These are phyloP conservation scores for Scheffersomyces insectosa DNA, from an alignment of 1,139 yeast species.

Conservation along the genomic window DNA sequence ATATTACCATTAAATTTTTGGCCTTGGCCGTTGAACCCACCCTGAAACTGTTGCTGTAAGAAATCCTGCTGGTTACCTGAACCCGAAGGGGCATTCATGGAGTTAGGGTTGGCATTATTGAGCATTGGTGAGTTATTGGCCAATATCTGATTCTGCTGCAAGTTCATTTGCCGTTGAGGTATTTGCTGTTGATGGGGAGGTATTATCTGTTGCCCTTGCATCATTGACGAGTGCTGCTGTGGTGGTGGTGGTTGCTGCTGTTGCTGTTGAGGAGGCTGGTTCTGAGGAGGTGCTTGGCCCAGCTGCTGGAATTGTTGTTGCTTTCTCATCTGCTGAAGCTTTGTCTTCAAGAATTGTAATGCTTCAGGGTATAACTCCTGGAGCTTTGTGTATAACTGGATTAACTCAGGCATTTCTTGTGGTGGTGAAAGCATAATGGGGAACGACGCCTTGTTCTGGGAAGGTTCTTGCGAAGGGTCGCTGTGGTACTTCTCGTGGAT, in stretches of 20 bases:
- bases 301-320: slow-evolving; percentile 17
- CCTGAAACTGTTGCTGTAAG: slow-evolving; percentile 5
- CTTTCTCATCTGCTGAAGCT: slow-evolving; percentile 44
- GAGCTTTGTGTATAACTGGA: slow-evolving; percentile 45
- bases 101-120: slow-evolving; percentile 4
- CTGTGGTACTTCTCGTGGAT: slow-evolving; percentile 53
- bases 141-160: slow-evolving; percentile 4
- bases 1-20: slow-evolving; percentile 5
- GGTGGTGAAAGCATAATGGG: slow-evolving; percentile 58
- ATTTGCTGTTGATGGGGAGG: not conserved
- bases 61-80: slow-evolving; percentile 6
- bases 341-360: slow-evolving; percentile 47
- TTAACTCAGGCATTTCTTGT: slow-evolving; percentile 55
- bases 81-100: slow-evolving; percentile 5
- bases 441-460: slow-evolving; percentile 39
- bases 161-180: slow-evolving; percentile 2
- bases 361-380: slow-evolving; percentile 60
- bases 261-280: slow-evolving; percentile 2
- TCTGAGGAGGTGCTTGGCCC: not conserved
- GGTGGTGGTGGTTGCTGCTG: slow-evolving; percentile 4
- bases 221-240: slow-evolving; percentile 1
- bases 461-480: slow-evolving; percentile 26
- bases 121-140: slow-evolving; percentile 7
- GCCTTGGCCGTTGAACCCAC: slow-evolving; percentile 5
- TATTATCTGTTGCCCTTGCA: slow-evolving; percentile 1